These are phyloP conservation scores for Colletotrichum karsti DNA, from an alignment of 2,329 filamentous ascomycete species.

Conservation along the genomic window DNA sequence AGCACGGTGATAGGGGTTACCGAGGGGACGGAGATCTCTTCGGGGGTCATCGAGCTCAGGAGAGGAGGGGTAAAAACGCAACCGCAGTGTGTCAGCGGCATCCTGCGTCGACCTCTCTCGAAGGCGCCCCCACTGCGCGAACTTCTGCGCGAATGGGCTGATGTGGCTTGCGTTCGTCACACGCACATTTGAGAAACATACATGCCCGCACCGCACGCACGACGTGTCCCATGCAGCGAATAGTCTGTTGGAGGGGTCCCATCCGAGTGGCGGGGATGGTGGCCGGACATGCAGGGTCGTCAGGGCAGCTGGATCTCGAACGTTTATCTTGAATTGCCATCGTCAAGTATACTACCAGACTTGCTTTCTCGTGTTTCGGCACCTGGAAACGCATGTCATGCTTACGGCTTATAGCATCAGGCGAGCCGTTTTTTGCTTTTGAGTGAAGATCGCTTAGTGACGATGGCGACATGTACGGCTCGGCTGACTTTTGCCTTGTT, in stretches of 20 bases:
- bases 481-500: no score
- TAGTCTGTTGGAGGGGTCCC: neutral
- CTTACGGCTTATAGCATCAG: no score
- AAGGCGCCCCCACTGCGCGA: neutral
- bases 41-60: neutral
- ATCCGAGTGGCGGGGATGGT: neutral
- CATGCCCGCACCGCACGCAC: neutral
- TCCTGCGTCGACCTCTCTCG: neutral
- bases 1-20: neutral
- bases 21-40: neutral
- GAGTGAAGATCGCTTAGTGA: no score
- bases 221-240: conserved; percentile 3
- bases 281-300: conserved; percentile 1
- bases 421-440: no score
- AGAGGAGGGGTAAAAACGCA: neutral
- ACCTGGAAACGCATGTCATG: no score
- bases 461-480: no score
- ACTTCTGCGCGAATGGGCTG: conserved; percentile 16
- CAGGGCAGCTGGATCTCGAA: neutral
- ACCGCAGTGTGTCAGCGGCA: neutral
- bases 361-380: neutral
- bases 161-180: conserved; percentile 3
- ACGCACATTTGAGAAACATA: neutral
- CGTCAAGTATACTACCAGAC: neutral
- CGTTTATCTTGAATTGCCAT: neutral